phyloP scores from a whole-genome alignment of 2,329 filamentous ascomycete species.

The Neopestalotiopsis sp. region DNA sequence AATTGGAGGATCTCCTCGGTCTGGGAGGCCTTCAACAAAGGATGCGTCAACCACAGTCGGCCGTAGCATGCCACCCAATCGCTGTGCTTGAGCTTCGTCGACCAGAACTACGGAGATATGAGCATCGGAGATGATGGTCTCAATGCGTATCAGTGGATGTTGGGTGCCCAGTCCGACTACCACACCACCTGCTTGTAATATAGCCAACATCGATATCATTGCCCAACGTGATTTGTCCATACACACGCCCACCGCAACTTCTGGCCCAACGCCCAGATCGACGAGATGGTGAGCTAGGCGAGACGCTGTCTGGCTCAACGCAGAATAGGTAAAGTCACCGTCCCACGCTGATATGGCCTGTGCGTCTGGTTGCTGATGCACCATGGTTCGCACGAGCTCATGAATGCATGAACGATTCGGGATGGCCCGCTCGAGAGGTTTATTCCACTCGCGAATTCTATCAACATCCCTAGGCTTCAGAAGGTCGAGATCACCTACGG shows the following conservation, averaged over 20 bases:
- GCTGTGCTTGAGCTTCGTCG: constrained; percentile 8
- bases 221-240: constrained; percentile 11
- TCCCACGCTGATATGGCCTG: background rate
- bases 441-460: background rate
- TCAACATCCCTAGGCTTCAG: background rate
- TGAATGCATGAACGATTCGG: background rate
- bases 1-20: constrained; percentile 4
- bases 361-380: background rate
- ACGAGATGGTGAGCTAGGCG: background rate
- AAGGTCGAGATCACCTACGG: constrained; percentile 1
- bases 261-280: constrained; percentile 5
- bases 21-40: background rate
- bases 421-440: background rate
- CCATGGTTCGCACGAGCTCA: background rate
- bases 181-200: constrained; percentile 6
- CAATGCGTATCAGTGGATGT: constrained; percentile 1
- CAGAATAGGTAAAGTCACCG: no score
- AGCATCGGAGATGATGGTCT: background rate
- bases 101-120: background rate
- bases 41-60: background rate
- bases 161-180: background rate
- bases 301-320: no score
- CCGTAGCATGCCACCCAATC: background rate
- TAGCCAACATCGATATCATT: constrained; percentile 4
- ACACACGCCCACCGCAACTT: background rate